Base-by-base conservation (phyloP, 1,139 yeast species). In the Zygosaccharomyces sapae region DNA sequence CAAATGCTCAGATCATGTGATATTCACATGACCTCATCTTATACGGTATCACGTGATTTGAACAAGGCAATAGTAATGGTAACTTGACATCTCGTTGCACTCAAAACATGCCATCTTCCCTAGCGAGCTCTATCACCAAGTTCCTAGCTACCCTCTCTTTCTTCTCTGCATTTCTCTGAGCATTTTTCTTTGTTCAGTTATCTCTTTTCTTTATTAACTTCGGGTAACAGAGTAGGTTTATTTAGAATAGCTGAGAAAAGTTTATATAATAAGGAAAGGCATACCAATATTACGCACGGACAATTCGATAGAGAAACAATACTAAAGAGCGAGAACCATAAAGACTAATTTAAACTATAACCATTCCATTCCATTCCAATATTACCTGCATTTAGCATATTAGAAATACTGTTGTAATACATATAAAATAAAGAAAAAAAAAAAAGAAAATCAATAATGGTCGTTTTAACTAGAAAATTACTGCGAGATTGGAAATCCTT, bases 401-500 rank as follows among this genome's bases (percentile, higher is more conserved):
- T 12, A 27, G 31, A 10, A 27, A 10, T 27, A 27, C 12, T 10
- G n/a, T 9, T 27, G 12, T 27, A 27, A 10, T 27, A 10, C 12
- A 8, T 27, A 10, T 27, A 4, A 12, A 10, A 27, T 27, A 4
- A 10, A 27, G 5, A 27, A 27, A 10, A 16, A 16, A 16, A 16
- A 16, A 16, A 16, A 16, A 16, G 16, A 16, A 16, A 16, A 16
- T 16, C 16, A 16, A 16, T 16, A 16, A 58, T 52, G 62, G 57
- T 52, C 34, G 45, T 50, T 30, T 42, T 55, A 29, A 58, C 63
- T 5, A 57, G 62, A 43, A 54, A 51, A 34, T 45, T 64, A 8
- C 48, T 64, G 13, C 51, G 65, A 48, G 68, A 63, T 20, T 63
- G 67, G 68, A 64, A 62, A 39, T 49, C 52, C 31, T 33, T 62